These are phyloP conservation scores for Podospora pseudoanserina DNA, from an alignment of 495 filamentous ascomycete species.

Conservation along the genomic window DNA sequence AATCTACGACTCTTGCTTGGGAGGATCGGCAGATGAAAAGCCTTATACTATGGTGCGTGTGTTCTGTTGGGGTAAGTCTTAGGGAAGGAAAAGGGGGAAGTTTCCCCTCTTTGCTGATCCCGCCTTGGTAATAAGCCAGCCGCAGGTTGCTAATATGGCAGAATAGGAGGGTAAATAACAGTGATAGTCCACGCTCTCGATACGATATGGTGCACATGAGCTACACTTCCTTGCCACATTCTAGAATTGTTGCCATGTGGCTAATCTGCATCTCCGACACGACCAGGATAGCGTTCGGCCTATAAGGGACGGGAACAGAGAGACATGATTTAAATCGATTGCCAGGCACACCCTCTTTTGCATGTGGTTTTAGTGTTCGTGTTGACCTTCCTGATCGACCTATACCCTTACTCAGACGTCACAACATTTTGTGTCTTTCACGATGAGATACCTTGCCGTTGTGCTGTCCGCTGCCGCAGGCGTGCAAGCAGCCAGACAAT, in stretches of 20 bases:
- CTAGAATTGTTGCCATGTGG: neutral
- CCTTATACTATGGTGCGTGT: neutral
- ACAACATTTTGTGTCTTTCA: neutral
- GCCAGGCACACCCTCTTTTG: neutral
- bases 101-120: neutral
- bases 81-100: neutral
- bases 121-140: neutral
- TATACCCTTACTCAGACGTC: neutral
- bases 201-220: neutral
- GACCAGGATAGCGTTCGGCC: neutral
- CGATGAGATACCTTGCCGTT: neutral
- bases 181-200: neutral
- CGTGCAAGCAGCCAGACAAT: constrained; percentile 27
- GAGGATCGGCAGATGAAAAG: neutral
- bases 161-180: constrained; percentile 8
- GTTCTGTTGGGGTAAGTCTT: neutral
- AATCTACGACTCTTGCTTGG: neutral
- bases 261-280: neutral
- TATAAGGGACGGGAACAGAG: neutral
- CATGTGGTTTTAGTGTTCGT: neutral
- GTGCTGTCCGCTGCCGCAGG: neutral
- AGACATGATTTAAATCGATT: neutral
- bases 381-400: neutral
- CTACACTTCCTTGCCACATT: neutral
- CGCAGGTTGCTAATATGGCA: constrained; percentile 10